These are phyloP conservation scores for Solanum tarijense DNA, from an alignment of 257 asterid species.

Conservation along the genomic window DNA sequence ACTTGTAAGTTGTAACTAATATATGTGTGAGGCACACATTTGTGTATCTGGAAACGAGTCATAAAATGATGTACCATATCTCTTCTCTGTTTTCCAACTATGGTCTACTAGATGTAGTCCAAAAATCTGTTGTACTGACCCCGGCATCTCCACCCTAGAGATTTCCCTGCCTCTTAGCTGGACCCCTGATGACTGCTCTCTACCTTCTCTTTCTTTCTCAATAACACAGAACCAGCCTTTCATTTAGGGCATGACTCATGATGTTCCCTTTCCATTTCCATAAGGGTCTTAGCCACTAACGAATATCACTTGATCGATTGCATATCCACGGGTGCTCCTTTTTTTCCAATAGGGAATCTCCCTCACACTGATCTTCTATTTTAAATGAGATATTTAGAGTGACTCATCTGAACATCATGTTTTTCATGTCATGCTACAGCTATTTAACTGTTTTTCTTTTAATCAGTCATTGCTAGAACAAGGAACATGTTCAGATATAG, in stretches of 20 bases:
- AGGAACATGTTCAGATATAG: conserved; percentile 37
- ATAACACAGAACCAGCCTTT: background rate
- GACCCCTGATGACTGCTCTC: background rate
- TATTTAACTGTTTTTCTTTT: background rate
- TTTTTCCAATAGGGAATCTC: background rate
- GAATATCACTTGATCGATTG: background rate
- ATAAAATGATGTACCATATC: background rate
- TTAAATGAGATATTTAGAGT: background rate
- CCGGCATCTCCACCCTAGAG: background rate
- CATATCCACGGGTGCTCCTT: background rate
- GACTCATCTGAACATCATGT: background rate
- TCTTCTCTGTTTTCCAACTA: background rate
- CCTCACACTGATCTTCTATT: background rate
- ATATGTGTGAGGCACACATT: background rate
- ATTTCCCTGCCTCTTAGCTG: background rate
- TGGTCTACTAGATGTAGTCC: background rate
- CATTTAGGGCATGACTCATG: background rate
- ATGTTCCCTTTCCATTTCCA: background rate
- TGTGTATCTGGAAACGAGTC: background rate
- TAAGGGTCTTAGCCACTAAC: background rate
- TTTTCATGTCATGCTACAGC: conserved; percentile 4
- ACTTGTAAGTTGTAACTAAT: background rate
- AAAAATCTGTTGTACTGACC: background rate
- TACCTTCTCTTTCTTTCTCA: background rate
- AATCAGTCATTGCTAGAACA: conserved; percentile 59